A percentile compares a stretch with the other conserved stretches of the same genome.
phyloP scores from a whole-genome alignment of 2,329 filamentous ascomycete genomes.

The Dryadomyces quercus-mongolicae region DNA sequence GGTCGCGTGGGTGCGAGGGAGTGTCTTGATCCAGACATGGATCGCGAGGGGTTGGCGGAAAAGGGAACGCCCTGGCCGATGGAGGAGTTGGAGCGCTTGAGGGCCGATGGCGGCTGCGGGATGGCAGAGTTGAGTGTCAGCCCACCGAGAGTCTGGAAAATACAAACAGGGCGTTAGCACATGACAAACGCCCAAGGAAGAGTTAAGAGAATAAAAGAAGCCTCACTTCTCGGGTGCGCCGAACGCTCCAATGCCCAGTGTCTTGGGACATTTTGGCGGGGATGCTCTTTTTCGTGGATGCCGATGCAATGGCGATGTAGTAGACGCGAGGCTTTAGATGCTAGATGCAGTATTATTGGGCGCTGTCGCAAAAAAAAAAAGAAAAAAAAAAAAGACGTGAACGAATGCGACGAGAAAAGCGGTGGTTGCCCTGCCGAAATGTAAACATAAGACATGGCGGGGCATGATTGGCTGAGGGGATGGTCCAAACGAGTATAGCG shows the following conservation, averaged over 20 bases:
- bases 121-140: conserved; percentile 75
- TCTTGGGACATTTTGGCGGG: conserved; percentile 66
- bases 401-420: not conserved
- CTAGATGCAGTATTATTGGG: no score
- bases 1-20: conserved; percentile 76
- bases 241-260: conserved; percentile 78
- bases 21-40: conserved; percentile 70
- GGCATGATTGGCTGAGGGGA: conserved; percentile 10
- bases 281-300: not conserved
- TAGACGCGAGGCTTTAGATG: not conserved
- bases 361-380: conserved; percentile 1
- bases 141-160: conserved; percentile 66
- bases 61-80: conserved; percentile 51
- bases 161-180: not conserved
- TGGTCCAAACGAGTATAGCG: not conserved
- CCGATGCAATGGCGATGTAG: not conserved
- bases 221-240: conserved; percentile 75
- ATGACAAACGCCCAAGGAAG: conserved; percentile 5
- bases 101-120: conserved; percentile 80
- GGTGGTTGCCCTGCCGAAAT: conserved; percentile 3
- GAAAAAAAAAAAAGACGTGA: not conserved
- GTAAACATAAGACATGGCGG: conserved; percentile 12
- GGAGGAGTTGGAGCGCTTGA: conserved; percentile 83
- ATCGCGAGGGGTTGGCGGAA: conserved; percentile 60
- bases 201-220: not conserved